These are phyloP conservation scores for Orbilia quercus DNA, from an alignment of 2,329 filamentous ascomycete species.

Conservation along the genomic window DNA sequence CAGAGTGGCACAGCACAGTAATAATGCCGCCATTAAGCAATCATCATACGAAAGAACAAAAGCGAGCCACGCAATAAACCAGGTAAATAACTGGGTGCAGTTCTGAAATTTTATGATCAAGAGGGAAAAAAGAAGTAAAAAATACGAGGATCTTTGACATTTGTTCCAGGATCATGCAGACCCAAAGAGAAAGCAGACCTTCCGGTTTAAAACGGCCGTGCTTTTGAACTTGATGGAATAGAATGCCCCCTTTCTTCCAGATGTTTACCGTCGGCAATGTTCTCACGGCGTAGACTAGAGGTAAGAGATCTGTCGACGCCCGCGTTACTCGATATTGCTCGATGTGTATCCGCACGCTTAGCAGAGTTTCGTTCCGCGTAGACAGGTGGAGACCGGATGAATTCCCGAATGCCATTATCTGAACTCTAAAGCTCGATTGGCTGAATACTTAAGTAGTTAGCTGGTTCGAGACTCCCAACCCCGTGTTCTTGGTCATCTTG, in stretches of 20 bases:
- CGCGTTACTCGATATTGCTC: slow-evolving; percentile 25
- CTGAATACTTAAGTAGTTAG: slow-evolving; percentile 8
- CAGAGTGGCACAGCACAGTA: not conserved
- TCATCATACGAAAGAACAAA: too few species aligned
- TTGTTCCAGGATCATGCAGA: slow-evolving; percentile 5
- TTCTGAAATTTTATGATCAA: not conserved
- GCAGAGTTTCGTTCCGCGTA: too few species aligned
- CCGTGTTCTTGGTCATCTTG: too few species aligned
- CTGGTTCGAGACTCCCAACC: not conserved
- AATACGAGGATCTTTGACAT: slow-evolving; percentile 2
- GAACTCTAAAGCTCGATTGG: slow-evolving; percentile 28
- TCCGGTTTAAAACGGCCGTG: slow-evolving; percentile 4
- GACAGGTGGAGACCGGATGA: slow-evolving; percentile 9
- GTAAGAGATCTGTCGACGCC: too few species aligned
- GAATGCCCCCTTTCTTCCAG: not conserved
- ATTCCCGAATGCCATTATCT: slow-evolving; percentile 29
- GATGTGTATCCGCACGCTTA: too few species aligned
- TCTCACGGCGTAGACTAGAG: too few species aligned
- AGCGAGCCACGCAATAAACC: too few species aligned
- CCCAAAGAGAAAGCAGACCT: not conserved
- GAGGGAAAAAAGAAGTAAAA: not conserved
- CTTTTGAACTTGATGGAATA: not conserved
- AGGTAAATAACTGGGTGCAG: not conserved
- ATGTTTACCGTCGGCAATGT: not conserved
- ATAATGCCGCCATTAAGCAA: not conserved